Conservation (phyloP, 1,284 basidiomycete genomes). For the Austroboletus novae-zelandiae region DNA sequence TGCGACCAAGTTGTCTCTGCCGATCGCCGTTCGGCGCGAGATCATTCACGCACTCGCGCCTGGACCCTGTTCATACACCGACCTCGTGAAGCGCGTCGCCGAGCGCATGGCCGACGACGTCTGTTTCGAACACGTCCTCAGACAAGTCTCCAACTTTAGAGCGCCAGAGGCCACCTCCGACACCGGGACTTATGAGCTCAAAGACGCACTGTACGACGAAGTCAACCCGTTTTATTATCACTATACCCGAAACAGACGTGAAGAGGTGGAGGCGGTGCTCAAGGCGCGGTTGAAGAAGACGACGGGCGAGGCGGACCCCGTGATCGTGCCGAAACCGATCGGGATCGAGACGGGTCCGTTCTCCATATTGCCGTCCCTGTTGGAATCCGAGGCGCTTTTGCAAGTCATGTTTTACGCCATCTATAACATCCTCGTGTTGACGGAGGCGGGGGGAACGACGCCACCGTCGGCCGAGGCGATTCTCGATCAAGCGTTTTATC, state of each 20-base stretch:
- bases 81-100: constrained; percentile 88
- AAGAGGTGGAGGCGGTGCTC: constrained; percentile 87
- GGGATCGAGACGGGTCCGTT: constrained; percentile 69
- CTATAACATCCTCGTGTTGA: constrained; percentile 63
- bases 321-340: constrained; percentile 73
- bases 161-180: constrained; percentile 78
- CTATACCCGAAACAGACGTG: constrained; percentile 92
- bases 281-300: constrained; percentile 69
- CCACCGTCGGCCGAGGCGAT: constrained; percentile 83
- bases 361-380: constrained; percentile 52
- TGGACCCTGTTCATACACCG: constrained; percentile 87
- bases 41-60: constrained; percentile 91
- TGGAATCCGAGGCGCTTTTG: constrained; percentile 66
- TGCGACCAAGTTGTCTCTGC: constrained; percentile 69
- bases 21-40: constrained; percentile 74
- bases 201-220: constrained; percentile 80
- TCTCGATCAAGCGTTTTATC: constrained; percentile 84
- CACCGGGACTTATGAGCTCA: constrained; percentile 85
- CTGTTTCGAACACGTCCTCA: constrained; percentile 80
- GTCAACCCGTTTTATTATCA: constrained; percentile 97
- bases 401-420: constrained; percentile 79
- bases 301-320: constrained; percentile 59
- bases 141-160: constrained; percentile 80
- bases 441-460: constrained; percentile 52
- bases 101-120: constrained; percentile 88